Evolutionary conservation across 1,139 yeast genomes (phyloP).

Genomic region (Kluyveromyces marxianus): DNA sequence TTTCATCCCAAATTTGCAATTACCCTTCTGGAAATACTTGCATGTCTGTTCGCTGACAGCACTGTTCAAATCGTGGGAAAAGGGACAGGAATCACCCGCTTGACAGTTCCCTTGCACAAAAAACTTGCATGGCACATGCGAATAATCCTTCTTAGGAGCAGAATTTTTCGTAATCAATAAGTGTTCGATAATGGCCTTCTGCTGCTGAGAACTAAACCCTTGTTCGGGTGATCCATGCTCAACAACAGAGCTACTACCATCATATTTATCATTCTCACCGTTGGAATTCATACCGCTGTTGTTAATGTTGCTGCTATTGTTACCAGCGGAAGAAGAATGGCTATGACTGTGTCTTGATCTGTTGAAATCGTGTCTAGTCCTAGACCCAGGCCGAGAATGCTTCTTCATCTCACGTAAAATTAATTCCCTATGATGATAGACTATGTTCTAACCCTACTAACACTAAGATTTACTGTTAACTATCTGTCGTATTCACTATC

Average conservation of each 20-base stretch:
- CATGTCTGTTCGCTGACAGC: conserved; percentile 54
- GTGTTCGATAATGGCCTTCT: conserved; percentile 22
- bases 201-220: conserved; percentile 20
- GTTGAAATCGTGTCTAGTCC: background rate
- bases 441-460: background rate
- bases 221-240: background rate
- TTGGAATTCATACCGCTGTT: background rate
- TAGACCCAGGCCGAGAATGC: conserved; percentile 2
- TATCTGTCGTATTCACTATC: no score
- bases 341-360: conserved; percentile 1
- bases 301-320: background rate
- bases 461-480: no score
- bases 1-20: conserved; percentile 86
- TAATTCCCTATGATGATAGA: background rate
- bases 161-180: conserved; percentile 23
- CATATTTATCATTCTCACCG: background rate
- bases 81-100: conserved; percentile 89
- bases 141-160: conserved; percentile 21
- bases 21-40: conserved; percentile 89
- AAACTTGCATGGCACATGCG: conserved; percentile 95
- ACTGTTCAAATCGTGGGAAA: conserved; percentile 59
- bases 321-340: background rate
- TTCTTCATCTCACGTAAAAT: background rate
- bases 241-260: background rate
- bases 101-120: conserved; percentile 87